Percentiles rank a stretch among this genome's conserved stretches.
Conservation (phyloP, 2,329 filamentous ascomycete species). For the Cladosporium sp. region DNA sequence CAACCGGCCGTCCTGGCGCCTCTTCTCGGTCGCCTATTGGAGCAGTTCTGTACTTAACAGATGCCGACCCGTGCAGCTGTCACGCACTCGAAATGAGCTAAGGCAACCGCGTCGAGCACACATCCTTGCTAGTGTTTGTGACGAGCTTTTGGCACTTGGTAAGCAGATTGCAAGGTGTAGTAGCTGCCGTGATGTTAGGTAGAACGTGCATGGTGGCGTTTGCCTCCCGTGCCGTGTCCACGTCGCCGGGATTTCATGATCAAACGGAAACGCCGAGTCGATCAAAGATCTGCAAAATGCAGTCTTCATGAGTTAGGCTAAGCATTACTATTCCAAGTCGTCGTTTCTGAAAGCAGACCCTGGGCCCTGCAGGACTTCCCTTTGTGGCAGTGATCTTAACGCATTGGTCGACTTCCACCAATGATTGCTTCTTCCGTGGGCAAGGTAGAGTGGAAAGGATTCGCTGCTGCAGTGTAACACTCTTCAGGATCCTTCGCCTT, state of each 20-base stretch:
- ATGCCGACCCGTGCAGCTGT: too few species aligned
- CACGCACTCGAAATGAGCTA: too few species aligned
- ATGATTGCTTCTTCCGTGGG: too few species aligned
- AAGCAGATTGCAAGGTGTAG: not conserved
- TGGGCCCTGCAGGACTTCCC: too few species aligned
- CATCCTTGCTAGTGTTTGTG: not conserved
- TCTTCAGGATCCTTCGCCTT: not conserved
- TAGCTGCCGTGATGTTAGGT: slow-evolving; percentile 1
- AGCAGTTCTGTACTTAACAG: too few species aligned
- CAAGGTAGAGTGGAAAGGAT: not conserved
- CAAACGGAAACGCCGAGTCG: not conserved
- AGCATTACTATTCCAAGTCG: too few species aligned
- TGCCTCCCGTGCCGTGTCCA: not conserved
- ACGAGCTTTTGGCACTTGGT: not conserved
- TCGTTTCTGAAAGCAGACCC: too few species aligned
- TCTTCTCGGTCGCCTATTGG: too few species aligned
- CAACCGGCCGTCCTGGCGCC: too few species aligned
- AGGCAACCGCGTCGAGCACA: too few species aligned
- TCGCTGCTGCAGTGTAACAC: not conserved
- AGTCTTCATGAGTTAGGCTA: not conserved
- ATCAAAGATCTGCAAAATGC: not conserved
- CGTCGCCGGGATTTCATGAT: not conserved
- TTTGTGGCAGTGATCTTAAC: too few species aligned
- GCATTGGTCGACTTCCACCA: too few species aligned
- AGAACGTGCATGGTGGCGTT: slow-evolving; percentile 4